Percentiles rank a stretch among this genome's conserved stretches.
These are phyloP conservation scores for Aureobasidium subglaciale DNA, from an alignment of 2,329 filamentous ascomycete genomes.

Conservation along the genomic window DNA sequence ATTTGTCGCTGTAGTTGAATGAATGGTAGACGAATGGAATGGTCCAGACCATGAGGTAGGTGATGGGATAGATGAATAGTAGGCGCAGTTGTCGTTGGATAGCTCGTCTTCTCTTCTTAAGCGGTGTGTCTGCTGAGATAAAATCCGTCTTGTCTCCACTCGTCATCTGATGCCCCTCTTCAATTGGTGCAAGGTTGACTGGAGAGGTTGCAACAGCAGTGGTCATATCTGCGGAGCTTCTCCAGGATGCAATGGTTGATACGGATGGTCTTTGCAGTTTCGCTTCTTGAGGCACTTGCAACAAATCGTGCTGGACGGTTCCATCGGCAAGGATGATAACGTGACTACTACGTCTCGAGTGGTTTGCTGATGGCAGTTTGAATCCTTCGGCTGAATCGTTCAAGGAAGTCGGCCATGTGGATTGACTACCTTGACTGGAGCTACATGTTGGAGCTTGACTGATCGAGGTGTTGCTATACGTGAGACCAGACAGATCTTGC, in stretches of 20 bases:
- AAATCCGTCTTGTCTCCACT: not conserved
- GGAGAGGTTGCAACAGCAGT: not conserved
- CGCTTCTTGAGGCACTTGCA: not conserved
- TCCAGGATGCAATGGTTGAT: conserved; percentile 5
- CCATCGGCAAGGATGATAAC: not conserved
- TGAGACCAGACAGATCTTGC: conserved; percentile 5
- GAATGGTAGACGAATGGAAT: conserved; percentile 62
- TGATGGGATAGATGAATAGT: conserved; percentile 67
- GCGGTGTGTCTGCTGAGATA: conserved; percentile 15
- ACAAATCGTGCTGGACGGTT: not conserved
- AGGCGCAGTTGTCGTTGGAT: conserved; percentile 63
- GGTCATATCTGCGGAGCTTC: not conserved
- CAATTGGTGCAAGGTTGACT: conserved; percentile 4
- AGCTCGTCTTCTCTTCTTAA: conserved; percentile 29
- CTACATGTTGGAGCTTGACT: not conserved
- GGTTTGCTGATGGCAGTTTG: not conserved
- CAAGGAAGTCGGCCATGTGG: not conserved
- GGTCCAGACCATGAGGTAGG: conserved; percentile 67
- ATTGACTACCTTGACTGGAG: not conserved
- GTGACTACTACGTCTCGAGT: conserved; percentile 13
- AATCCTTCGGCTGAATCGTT: not conserved
- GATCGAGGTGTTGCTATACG: not conserved
- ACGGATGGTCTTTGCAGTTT: not conserved
- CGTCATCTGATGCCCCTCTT: not conserved
- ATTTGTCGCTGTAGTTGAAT: conserved; percentile 50